These are phyloP conservation scores for Leccinum variicolor DNA, from an alignment of 768 basidiomycete species.

Conservation along the genomic window DNA sequence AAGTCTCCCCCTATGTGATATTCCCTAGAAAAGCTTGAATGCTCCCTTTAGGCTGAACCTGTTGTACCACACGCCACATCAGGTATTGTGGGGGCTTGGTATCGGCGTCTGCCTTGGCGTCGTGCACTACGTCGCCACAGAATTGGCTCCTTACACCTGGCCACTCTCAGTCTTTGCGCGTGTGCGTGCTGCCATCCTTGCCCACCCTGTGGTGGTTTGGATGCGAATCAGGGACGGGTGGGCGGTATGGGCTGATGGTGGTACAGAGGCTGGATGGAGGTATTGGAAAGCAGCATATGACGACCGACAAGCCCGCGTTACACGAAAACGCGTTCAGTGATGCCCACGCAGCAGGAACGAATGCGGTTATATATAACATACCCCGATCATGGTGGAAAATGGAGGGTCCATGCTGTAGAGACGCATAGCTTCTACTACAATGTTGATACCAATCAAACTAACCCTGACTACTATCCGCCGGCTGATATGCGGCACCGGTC, in stretches of 20 bases:
- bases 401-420: conserved; percentile 23
- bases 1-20: conserved; percentile 10
- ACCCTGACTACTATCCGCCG: neutral
- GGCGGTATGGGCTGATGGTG: conserved; percentile 78
- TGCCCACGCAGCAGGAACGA: no score
- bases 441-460: neutral
- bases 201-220: conserved; percentile 60
- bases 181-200: conserved; percentile 46
- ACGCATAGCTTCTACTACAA: neutral
- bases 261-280: conserved; percentile 67
- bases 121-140: conserved; percentile 51
- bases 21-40: neutral
- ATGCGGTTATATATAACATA: neutral
- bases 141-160: conserved; percentile 52
- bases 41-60: conserved; percentile 52
- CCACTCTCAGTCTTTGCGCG: conserved; percentile 56
- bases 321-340: conserved; percentile 19
- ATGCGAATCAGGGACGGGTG: conserved; percentile 77
- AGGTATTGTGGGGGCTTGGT: conserved; percentile 71
- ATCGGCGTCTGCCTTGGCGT: conserved; percentile 60
- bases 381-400: conserved; percentile 52
- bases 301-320: conserved; percentile 25
- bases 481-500: neutral
- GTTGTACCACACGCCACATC: conserved; percentile 68
- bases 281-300: conserved; percentile 63